Evolutionary conservation across 129 eudicot species (phyloP), one percentile per base, ranked within the genome.

Genomic region (Flaveria linearis): DNA sequence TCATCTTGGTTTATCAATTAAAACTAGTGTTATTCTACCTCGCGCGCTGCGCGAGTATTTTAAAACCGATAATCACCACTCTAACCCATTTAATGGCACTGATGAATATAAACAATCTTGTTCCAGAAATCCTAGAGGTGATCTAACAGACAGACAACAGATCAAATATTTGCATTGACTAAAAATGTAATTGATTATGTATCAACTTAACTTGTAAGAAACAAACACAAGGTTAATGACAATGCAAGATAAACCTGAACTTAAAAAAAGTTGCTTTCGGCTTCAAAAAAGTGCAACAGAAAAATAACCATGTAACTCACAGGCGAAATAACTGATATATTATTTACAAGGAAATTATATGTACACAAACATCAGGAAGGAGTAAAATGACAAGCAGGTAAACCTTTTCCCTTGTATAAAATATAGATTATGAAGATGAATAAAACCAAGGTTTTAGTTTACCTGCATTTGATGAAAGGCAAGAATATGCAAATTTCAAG

Each of bases 371-470:
- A 73, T 13, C 42, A 73, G 14, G 55, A 73, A 39, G 41, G 7
- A 26, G 36, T 78, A 12, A 56, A 10, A 62, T 18, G 51, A 71
- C 62, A 55, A 23, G 18, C 50, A n/a, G n/a, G n/a, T n/a, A n/a
- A n/a, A n/a, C n/a, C n/a, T n/a, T n/a, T n/a, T n/a, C n/a, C n/a
- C n/a, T n/a, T n/a, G n/a, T n/a, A n/a, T n/a, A n/a, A n/a, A n/a
- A n/a, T n/a, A n/a, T n/a, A n/a, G n/a, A n/a, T n/a, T n/a, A n/a
- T n/a, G n/a, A n/a, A n/a, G n/a, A n/a, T n/a, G n/a, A n/a, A n/a
- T n/a, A n/a, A n/a, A n/a, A n/a, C n/a, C n/a, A n/a, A n/a, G n/a
- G n/a, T n/a, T n/a, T n/a, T n/a, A n/a, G n/a, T n/a, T n/a, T n/a
- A n/a, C n/a, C n/a, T n/a, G n/a, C n/a, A n/a, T n/a, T n/a, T n/a